phyloP scores from a whole-genome alignment of 345 rosid genomes.

The Kandelia obovata region DNA sequence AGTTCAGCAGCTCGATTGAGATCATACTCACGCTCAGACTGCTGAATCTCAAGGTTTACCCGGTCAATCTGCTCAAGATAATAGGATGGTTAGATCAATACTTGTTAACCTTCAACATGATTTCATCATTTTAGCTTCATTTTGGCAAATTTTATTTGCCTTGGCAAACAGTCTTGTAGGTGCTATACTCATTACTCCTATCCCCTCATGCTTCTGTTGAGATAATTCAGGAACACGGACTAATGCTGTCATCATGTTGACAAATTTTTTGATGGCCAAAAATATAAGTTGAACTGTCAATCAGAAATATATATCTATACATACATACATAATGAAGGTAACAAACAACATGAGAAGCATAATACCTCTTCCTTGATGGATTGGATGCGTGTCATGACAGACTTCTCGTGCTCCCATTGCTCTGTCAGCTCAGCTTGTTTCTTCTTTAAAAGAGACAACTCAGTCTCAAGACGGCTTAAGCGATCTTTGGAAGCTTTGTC shows the following conservation, averaged over 20 bases:
- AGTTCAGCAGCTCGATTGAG: constrained; percentile 98
- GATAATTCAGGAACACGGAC: too few relatives aligned
- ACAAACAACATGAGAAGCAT: neutral
- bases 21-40: constrained; percentile 97
- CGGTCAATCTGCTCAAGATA: constrained; percentile 63
- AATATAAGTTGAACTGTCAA: neutral
- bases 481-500: constrained; percentile 94
- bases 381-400: constrained; percentile 92
- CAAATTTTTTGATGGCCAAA: neutral
- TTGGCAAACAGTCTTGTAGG: neutral
- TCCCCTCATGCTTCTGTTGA: neutral
- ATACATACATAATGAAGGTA: too few relatives aligned
- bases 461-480: constrained; percentile 76
- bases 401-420: constrained; percentile 99
- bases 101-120: neutral
- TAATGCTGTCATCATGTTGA: too few relatives aligned
- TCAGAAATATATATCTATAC: too few relatives aligned
- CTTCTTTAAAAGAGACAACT: constrained; percentile 64
- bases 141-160: too few relatives aligned
- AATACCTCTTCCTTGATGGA: constrained; percentile 92
- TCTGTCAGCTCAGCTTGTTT: constrained; percentile 80
- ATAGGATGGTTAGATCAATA: neutral
- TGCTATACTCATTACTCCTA: neutral
- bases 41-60: constrained; percentile 95
- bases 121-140: too few relatives aligned